Evolutionary conservation across 306 rosid species (phyloP).

Genomic region (Psophocarpus tetragonolobus): DNA sequence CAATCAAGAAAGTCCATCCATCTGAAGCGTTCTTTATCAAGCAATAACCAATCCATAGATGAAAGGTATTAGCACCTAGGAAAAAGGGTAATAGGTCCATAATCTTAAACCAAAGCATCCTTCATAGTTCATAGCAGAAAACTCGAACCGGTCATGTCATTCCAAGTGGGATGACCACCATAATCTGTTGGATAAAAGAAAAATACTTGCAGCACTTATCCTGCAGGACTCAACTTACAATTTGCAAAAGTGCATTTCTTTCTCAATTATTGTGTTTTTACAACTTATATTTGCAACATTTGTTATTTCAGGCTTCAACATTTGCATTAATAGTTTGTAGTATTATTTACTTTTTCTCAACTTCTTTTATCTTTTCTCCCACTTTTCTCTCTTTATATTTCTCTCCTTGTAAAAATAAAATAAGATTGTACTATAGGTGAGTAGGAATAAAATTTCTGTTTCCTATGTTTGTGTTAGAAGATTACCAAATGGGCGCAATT

Average conservation of each 20-base stretch:
- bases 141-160: not conserved
- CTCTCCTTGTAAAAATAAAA: not conserved
- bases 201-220: not conserved
- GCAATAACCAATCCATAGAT: no score
- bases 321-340: no score
- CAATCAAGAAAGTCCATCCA: no score
- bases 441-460: not conserved
- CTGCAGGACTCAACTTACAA: not conserved
- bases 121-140: not conserved
- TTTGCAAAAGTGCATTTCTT: conserved; percentile 5
- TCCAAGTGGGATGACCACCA: conserved; percentile 26
- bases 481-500: not conserved
- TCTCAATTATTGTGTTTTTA: not conserved
- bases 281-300: not conserved
- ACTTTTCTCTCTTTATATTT: not conserved
- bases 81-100: not conserved
- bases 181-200: conserved; percentile 23
- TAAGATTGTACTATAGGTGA: not conserved
- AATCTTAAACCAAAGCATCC: not conserved
- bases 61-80: no score
- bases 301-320: no score
- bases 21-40: no score
- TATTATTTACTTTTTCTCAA: not conserved
- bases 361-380: not conserved
- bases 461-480: not conserved